A percentile compares a stretch with the other conserved stretches of the same genome.
phyloP scores from a whole-genome alignment of 2,329 filamentous ascomycete species.

The Geosmithia morbida region DNA sequence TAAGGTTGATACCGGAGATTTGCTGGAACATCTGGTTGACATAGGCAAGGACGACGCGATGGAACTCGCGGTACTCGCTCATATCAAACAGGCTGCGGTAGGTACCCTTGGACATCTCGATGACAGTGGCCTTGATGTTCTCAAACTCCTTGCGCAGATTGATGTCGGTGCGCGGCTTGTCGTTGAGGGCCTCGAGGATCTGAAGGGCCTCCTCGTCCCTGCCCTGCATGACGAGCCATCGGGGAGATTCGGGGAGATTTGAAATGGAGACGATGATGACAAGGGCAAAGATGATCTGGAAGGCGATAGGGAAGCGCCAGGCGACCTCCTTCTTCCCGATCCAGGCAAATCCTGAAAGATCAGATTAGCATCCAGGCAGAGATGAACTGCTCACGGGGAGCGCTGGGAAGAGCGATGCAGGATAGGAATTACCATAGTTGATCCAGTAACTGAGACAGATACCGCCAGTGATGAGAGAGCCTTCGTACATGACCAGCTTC shows the following conservation, averaged over 20 bases:
- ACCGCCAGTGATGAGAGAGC: slow-evolving; percentile 15
- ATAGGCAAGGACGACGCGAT: slow-evolving; percentile 13
- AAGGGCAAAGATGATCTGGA: slow-evolving; percentile 8
- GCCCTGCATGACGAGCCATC: slow-evolving; percentile 15
- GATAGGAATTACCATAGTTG: slow-evolving; percentile 19
- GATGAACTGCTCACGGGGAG: neutral
- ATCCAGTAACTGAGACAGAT: slow-evolving; percentile 22
- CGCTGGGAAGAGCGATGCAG: too few species aligned
- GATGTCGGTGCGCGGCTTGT: neutral
- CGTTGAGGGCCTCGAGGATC: slow-evolving; percentile 24
- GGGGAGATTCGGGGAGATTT: slow-evolving; percentile 14
- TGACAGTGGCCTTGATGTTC: slow-evolving; percentile 7
- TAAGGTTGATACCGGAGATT: slow-evolving; percentile 31
- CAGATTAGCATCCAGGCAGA: neutral
- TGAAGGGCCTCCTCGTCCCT: slow-evolving; percentile 22
- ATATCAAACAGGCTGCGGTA: slow-evolving; percentile 8
- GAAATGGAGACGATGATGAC: slow-evolving; percentile 3
- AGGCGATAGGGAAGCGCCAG: slow-evolving; percentile 15
- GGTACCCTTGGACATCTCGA: slow-evolving; percentile 7
- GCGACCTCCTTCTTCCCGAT: slow-evolving; percentile 7
- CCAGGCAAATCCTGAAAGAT: slow-evolving; percentile 17
- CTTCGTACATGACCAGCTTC: slow-evolving; percentile 16
- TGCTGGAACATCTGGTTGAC: slow-evolving; percentile 21
- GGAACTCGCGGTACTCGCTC: slow-evolving; percentile 2
- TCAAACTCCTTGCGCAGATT: slow-evolving; percentile 1